Conservation (phyloP, 257 asterid species). For the Fraxinus americana region DNA sequence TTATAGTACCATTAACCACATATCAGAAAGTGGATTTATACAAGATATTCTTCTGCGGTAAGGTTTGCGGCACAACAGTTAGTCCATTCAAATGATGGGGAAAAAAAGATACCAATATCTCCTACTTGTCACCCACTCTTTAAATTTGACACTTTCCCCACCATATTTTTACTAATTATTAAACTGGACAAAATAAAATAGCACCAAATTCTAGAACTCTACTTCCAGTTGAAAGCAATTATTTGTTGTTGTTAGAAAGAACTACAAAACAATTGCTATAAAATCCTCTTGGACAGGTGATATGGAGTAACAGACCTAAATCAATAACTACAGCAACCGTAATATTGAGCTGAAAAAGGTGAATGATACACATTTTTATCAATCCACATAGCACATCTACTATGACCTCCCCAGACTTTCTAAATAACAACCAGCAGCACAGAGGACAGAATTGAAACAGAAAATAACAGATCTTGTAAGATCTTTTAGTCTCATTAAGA, state of each 20-base stretch:
- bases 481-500: not conserved
- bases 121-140: not conserved
- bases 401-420: not conserved
- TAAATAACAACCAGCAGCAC: not conserved
- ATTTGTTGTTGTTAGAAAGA: not conserved
- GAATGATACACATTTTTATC: not conserved
- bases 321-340: not conserved
- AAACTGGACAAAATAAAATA: conserved; percentile 1
- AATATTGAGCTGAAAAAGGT: not conserved
- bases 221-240: conserved; percentile 2
- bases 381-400: not conserved
- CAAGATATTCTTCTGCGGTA: not conserved
- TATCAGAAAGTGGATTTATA: not conserved
- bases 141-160: not conserved
- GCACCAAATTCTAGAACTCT: conserved; percentile 11
- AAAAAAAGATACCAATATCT: not conserved
- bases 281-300: conserved; percentile 11
- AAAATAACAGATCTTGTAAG: not conserved
- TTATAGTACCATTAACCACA: not conserved
- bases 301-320: not conserved
- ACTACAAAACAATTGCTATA: not conserved
- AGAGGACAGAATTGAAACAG: conserved; percentile 1
- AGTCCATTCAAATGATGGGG: not conserved
- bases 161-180: not conserved
- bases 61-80: not conserved